A percentile compares a stretch with the other conserved stretches of the same genome.
phyloP scores from a whole-genome alignment of 306 rosid genomes.

The Cyclanthera cordifolia region DNA sequence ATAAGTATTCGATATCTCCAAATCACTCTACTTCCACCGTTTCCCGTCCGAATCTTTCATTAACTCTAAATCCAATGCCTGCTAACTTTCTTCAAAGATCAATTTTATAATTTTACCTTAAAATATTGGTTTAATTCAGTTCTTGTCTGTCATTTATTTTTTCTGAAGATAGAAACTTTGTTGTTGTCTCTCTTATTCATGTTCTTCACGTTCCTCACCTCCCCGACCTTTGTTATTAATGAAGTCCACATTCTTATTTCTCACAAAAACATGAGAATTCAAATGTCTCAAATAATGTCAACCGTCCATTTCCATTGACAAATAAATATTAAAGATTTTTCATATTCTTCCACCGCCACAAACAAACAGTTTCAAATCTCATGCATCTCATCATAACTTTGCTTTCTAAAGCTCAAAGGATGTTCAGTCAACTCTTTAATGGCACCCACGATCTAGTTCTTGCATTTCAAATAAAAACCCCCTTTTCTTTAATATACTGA shows the following conservation, averaged over 20 bases:
- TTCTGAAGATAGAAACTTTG: background rate
- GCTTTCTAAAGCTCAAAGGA: background rate
- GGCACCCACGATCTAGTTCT: slow-evolving; percentile 33
- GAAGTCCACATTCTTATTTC: slow-evolving; percentile 10
- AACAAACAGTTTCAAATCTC: slow-evolving; percentile 3
- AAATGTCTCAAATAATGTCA: slow-evolving; percentile 5
- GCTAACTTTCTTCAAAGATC: too few relatives aligned
- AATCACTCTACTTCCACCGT: too few relatives aligned
- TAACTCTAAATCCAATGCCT: too few relatives aligned
- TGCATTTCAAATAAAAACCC: background rate
- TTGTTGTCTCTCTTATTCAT: slow-evolving; percentile 18
- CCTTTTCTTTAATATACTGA: too few relatives aligned
- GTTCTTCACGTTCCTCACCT: slow-evolving; percentile 39
- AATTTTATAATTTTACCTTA: too few relatives aligned
- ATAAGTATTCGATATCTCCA: too few relatives aligned
- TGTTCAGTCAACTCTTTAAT: slow-evolving; percentile 20
- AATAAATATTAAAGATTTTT: background rate
- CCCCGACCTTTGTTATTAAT: background rate
- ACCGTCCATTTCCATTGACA: slow-evolving; percentile 3
- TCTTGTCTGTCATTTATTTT: background rate
- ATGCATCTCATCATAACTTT: slow-evolving; percentile 1
- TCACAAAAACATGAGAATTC: background rate
- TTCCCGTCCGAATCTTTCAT: too few relatives aligned
- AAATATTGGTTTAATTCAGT: background rate
- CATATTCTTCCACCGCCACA: slow-evolving; percentile 33